A percentile compares a stretch with the other conserved stretches of the same genome.
phyloP scores from a whole-genome alignment of 371 early-diverging fungal species.

The Gilbertella persicaria region DNA sequence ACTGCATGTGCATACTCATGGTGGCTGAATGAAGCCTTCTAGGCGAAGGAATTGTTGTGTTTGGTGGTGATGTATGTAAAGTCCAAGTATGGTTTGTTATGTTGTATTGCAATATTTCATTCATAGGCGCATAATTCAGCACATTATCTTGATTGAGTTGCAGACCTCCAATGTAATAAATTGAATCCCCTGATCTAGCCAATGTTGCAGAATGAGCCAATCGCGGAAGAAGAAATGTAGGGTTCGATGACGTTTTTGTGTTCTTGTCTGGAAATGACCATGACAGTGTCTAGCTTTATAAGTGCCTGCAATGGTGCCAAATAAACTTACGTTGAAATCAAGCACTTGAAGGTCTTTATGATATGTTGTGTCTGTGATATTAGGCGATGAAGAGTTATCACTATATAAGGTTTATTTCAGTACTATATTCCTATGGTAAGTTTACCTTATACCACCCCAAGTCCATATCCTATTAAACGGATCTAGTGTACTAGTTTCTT shows the following conservation, averaged over 20 bases:
- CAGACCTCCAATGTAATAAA: slow-evolving; percentile 24
- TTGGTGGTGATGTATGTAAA: slow-evolving; percentile 1
- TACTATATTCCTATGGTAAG: not conserved
- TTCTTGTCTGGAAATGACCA: slow-evolving; percentile 8
- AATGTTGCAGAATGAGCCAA: slow-evolving; percentile 23
- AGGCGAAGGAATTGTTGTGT: slow-evolving; percentile 12
- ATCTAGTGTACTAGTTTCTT: slow-evolving; percentile 15
- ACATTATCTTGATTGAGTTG: not conserved
- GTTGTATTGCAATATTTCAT: slow-evolving; percentile 13
- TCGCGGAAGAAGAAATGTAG: slow-evolving; percentile 1
- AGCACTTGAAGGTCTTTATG: slow-evolving; percentile 11
- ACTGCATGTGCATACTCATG: slow-evolving; percentile 3
- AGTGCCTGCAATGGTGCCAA: too few relatives aligned
- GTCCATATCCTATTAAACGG: slow-evolving; percentile 14
- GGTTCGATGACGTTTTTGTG: not conserved
- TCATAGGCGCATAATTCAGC: slow-evolving; percentile 12
- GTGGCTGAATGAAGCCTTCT: slow-evolving; percentile 24
- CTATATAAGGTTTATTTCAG: slow-evolving; percentile 1
- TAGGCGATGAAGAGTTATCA: slow-evolving; percentile 16
- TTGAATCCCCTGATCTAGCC: slow-evolving; percentile 7
- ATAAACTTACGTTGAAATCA: slow-evolving; percentile 9
- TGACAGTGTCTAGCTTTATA: slow-evolving; percentile 5
- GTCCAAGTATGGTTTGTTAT: slow-evolving; percentile 12
- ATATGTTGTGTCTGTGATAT: slow-evolving; percentile 7
- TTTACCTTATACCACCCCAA: slow-evolving; percentile 28